phyloP scores from a whole-genome alignment of 2,329 filamentous ascomycete genomes.

The Xylaria sp. region DNA sequence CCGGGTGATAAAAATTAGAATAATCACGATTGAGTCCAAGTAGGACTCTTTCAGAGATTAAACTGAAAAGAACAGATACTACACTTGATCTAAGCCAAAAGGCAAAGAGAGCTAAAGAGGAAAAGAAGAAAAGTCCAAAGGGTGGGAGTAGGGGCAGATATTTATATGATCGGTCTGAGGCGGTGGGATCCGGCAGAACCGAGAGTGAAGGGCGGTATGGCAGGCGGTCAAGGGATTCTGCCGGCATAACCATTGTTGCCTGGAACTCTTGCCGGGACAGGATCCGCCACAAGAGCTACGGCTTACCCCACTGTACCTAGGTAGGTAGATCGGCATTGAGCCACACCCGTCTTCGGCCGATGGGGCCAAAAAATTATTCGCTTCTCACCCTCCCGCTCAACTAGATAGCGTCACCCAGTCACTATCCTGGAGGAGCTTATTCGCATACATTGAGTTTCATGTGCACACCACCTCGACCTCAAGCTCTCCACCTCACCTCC shows the following conservation, averaged over 20 bases:
- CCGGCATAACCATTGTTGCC: slow-evolving; percentile 19
- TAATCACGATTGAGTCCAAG: slow-evolving; percentile 74
- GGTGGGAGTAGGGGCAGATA: background rate
- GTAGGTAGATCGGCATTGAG: background rate
- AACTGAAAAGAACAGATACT: slow-evolving; percentile 95
- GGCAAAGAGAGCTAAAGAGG: slow-evolving; percentile 43
- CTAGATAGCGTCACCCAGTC: background rate
- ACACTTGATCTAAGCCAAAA: slow-evolving; percentile 45
- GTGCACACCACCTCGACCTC: slow-evolving; percentile 11
- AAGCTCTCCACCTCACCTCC: slow-evolving; percentile 5
- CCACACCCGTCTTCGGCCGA: slow-evolving; percentile 6
- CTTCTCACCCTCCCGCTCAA: background rate
- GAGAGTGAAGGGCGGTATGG: slow-evolving; percentile 30
- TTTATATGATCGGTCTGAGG: slow-evolving; percentile 32
- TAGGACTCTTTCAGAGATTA: slow-evolving; percentile 87
- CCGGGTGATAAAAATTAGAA: slow-evolving; percentile 73
- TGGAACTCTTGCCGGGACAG: too few species aligned
- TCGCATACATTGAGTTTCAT: slow-evolving; percentile 16
- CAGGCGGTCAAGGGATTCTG: slow-evolving; percentile 31
- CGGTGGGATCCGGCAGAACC: too few species aligned
- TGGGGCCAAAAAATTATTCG: slow-evolving; percentile 29
- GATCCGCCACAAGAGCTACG: too few species aligned
- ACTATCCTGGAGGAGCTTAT: slow-evolving; percentile 13
- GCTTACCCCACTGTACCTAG: background rate
- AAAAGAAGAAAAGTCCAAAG: slow-evolving; percentile 29